Evolutionary conservation across 2,329 filamentous ascomycete genomes (phyloP), one percentile per base, ranked within the genome.

Genomic region (Phialemoniopsis sp.): DNA sequence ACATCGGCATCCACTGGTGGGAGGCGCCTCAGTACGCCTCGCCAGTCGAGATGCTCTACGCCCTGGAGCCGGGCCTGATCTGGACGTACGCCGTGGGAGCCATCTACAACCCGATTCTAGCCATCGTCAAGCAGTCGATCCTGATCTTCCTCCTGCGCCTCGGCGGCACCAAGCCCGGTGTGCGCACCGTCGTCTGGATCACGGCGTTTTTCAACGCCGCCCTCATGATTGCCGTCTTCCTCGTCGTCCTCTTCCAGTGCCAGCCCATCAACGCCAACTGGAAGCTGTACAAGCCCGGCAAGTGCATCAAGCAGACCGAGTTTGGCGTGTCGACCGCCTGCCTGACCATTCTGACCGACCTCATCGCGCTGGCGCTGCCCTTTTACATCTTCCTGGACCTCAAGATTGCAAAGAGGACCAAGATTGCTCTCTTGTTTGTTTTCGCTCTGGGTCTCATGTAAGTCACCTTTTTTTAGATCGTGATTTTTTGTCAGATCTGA

Each of bases 201-300:
- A 51, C 58, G 38, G 52, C 57, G 29, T 30, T 51, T 4, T 49
- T 57, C 47, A 60, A 60, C 28, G 48, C 60, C 31, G 32, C 50
- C 3, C 52, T 55, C 39, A 56, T 57, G 52, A 41, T 53, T 4
- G 52, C 51, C 30, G 61, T 60, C 37, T 54, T 60, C 34, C 40
- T 62, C 13, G 56, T 56, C 12, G 57, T 55, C 4, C 44, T 66
- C 8, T 55, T 65, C 13, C 59, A 66, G 37, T 70, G 68, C 49
- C 45, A 52, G 7, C 68, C 68, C 1, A 52, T 72, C 8, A 40
- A 52, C 9, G 67, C 59, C 45, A 64, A 64, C 49, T 75, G 71
- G 71, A 41, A 52, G 15, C 36, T 35, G 15, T 43, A 37, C 4
- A 39, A 71, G 44, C 53, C 59, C 8, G 56, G 54, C 4, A 45